Conservation (phyloP, 495 filamentous ascomycete genomes). For the Neurospora pannonica region DNA sequence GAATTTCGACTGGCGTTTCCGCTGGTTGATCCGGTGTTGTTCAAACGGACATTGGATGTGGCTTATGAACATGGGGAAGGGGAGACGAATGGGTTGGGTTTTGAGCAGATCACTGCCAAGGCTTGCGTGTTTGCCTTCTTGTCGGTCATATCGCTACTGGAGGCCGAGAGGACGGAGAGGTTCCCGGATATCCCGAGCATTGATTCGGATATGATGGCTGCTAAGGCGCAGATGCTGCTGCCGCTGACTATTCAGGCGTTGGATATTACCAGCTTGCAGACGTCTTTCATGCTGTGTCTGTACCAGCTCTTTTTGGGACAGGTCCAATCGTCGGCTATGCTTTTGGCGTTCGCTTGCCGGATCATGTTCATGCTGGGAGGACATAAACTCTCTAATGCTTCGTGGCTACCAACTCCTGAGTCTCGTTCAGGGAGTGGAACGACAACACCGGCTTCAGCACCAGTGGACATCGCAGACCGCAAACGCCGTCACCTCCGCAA, state of each 20-base stretch:
- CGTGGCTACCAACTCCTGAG: background rate
- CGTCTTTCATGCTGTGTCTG: constrained; percentile 33
- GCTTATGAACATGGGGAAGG: constrained; percentile 22
- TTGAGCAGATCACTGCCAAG: constrained; percentile 16
- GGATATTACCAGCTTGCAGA: constrained; percentile 32
- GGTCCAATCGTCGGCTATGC: constrained; percentile 35
- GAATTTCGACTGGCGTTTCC: constrained; percentile 38
- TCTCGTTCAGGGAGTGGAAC: background rate
- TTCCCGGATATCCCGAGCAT: constrained; percentile 8
- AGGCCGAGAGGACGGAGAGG: background rate
- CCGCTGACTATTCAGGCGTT: constrained; percentile 34
- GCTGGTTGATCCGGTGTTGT: constrained; percentile 30
- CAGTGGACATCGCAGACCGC: background rate
- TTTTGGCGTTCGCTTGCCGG: constrained; percentile 31
- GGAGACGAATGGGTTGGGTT: background rate
- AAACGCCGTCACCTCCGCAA: constrained; percentile 30
- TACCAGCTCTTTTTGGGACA: constrained; percentile 38
- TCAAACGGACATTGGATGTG: constrained; percentile 29
- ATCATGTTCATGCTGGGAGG: constrained; percentile 41
- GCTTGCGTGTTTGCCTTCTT: constrained; percentile 40
- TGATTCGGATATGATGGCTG: constrained; percentile 29
- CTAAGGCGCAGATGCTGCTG: constrained; percentile 31
- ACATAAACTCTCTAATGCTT: constrained; percentile 19
- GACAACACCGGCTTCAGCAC: background rate
- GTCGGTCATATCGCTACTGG: constrained; percentile 26